Percentiles rank a stretch among this genome's conserved stretches.
phyloP scores from a whole-genome alignment of 192 early-diverging fungal species.

The Phycomyces nitens region DNA sequence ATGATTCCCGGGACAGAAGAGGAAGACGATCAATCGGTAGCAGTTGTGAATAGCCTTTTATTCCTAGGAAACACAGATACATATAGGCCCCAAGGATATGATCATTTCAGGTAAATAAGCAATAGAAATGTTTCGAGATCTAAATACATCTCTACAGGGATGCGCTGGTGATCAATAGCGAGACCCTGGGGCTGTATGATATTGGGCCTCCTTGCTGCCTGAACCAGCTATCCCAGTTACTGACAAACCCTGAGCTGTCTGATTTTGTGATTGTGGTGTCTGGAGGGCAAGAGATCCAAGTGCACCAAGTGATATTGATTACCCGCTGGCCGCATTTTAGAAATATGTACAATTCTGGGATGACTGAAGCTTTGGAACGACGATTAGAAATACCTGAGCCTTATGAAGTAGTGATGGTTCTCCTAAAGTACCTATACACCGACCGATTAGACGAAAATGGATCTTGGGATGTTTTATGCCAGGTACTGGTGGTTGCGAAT shows the following conservation, averaged over 20 bases:
- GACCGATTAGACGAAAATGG: slow-evolving; percentile 43
- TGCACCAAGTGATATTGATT: slow-evolving; percentile 51
- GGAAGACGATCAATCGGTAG: slow-evolving; percentile 25
- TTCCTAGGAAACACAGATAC: slow-evolving; percentile 55
- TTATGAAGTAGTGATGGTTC: slow-evolving; percentile 43
- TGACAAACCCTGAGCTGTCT: slow-evolving; percentile 49
- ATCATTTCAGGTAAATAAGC: slow-evolving; percentile 43
- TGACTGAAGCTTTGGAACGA: slow-evolving; percentile 45
- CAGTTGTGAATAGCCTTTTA: slow-evolving; percentile 37
- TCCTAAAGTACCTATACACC: slow-evolving; percentile 58
- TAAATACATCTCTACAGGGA: too few relatives aligned
- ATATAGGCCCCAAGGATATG: slow-evolving; percentile 49
- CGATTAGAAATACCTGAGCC: slow-evolving; percentile 50
- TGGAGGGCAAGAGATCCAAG: slow-evolving; percentile 43
- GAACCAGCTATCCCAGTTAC: slow-evolving; percentile 43
- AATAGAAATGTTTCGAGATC: neutral
- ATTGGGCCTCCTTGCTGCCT: slow-evolving; percentile 40
- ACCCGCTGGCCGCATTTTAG: slow-evolving; percentile 61
- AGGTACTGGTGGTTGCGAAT: slow-evolving; percentile 56
- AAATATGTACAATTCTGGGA: slow-evolving; percentile 48
- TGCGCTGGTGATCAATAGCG: slow-evolving; percentile 50
- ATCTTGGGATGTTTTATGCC: slow-evolving; percentile 39
- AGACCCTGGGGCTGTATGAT: slow-evolving; percentile 51
- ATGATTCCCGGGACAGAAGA: slow-evolving; percentile 10
- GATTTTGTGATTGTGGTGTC: slow-evolving; percentile 51